A percentile compares a stretch with the other conserved stretches of the same genome.
Evolutionary conservation across 1,284 basidiomycete genomes (phyloP).

Genomic region (Sutorius eximius): DNA sequence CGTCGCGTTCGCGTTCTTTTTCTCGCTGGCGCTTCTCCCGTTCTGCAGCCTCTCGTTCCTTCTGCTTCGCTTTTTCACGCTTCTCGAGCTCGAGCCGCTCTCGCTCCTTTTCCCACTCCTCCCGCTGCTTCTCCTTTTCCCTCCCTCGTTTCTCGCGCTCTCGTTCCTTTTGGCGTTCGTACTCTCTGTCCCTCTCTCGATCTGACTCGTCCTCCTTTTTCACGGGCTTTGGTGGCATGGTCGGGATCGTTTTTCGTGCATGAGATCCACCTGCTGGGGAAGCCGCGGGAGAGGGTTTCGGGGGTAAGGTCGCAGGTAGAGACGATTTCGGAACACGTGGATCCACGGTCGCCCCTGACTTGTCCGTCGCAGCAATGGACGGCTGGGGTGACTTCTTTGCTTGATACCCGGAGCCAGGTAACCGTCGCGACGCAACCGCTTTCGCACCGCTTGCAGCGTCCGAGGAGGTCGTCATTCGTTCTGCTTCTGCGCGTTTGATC

Average conservation of each 20-base stretch:
- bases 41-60: conserved; percentile 24
- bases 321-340: conserved; percentile 18
- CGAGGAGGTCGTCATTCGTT: conserved; percentile 17
- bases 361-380: conserved; percentile 12
- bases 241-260: conserved; percentile 26
- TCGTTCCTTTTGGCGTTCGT: conserved; percentile 24
- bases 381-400: conserved; percentile 30
- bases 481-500: conserved; percentile 35
- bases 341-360: conserved; percentile 12
- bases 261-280: conserved; percentile 27
- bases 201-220: conserved; percentile 30
- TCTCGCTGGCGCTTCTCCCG: conserved; percentile 28
- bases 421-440: conserved; percentile 29
- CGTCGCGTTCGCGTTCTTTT: conserved; percentile 26
- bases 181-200: conserved; percentile 28
- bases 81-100: conserved; percentile 27
- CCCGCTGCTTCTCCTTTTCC: conserved; percentile 25
- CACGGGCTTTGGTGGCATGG: conserved; percentile 21
- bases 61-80: conserved; percentile 27
- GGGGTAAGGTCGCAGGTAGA: conserved; percentile 25
- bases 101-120: conserved; percentile 20
- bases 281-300: conserved; percentile 30
- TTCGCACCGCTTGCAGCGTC: conserved; percentile 14
- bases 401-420: conserved; percentile 53
- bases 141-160: conserved; percentile 22